Base-by-base conservation (phyloP, 2,329 filamentous ascomycete genomes). In the Alternaria viburni region DNA sequence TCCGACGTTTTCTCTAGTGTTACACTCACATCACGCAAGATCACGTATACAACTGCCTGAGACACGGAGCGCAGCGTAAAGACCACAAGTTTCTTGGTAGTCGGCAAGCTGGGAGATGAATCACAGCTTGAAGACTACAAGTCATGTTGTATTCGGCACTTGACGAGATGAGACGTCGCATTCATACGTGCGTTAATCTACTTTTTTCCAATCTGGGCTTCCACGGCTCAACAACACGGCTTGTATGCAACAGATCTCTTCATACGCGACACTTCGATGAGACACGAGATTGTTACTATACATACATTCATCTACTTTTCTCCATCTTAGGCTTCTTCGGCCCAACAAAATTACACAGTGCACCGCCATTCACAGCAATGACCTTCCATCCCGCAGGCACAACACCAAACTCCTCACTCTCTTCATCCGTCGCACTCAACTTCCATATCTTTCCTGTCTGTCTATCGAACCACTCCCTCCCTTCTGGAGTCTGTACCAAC, bases 321-420 rank as follows among this genome's bases (percentile, higher is more conserved):
- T 58, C 54, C 28, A 11, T 11, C 15, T 49, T 62, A 3, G 30
- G 55, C 26, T 47, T 56, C 60, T 65, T 75, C 23, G 70, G 69
- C 6, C 59, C 51, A 8, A 96, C 89, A 84, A 94, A 91, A 80
- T 94, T 96, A 26, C 95, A 86, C 54, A 92, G 83, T 77, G 85
- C 89, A 12, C 91, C 91, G 2, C 85, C 86, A 61, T 84, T 84
- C 12, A 92, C 89, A 12, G 93, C 85, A 71, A 94, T 86, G 1
- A 89, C 85, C 66, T 88, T 87, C 70, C 72, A 77, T 5, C 68
- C 72, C 15, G 57, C 57, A 0, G 74, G 76, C n/a, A 77, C 43
- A 13, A 44, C 13, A 0, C 36, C 9, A 26, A 59, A 64, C 5
- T 50, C 15, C 7, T 25, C 12, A 47, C 70, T 61, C 23, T 54